Percentiles rank a stretch among this genome's conserved stretches.
phyloP scores from a whole-genome alignment of 2,329 filamentous ascomycete genomes.

The Aspergillus tubingensis region DNA sequence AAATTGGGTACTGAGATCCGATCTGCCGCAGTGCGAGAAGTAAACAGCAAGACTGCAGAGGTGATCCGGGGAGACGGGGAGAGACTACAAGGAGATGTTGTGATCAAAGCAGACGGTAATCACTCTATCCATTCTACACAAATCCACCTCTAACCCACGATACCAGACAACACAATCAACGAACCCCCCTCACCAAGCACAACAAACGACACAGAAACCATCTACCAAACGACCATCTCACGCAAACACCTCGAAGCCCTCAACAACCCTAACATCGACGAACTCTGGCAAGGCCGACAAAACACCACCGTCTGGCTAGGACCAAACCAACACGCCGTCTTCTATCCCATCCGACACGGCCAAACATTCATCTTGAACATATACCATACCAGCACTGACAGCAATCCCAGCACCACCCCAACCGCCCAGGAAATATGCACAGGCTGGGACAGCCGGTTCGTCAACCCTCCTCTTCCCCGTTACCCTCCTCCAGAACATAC shows the following conservation, averaged over 20 bases:
- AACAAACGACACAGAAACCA: neutral
- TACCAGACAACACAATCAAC: neutral
- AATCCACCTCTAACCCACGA: neutral
- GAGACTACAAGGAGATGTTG: neutral
- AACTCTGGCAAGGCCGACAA: neutral
- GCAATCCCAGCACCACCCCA: neutral
- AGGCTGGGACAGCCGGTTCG: conserved; percentile 2
- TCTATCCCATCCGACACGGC: conserved; percentile 1
- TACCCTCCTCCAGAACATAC: too few species aligned
- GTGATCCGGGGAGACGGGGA: neutral
- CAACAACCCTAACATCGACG: neutral
- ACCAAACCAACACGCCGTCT: neutral
- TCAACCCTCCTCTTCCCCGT: neutral
- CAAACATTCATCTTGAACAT: neutral
- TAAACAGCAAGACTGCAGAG: neutral
- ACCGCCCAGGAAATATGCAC: neutral
- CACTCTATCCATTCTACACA: neutral
- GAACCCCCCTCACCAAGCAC: neutral
- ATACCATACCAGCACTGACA: neutral
- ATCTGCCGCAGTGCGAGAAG: neutral
- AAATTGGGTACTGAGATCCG: neutral
- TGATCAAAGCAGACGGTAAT: conserved; percentile 1
- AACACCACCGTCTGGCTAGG: conserved; percentile 4
- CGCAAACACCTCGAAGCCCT: neutral
- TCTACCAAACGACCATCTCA: conserved; percentile 4